phyloP scores from a whole-genome alignment of 257 asterid species.

The Rhazya stricta region DNA sequence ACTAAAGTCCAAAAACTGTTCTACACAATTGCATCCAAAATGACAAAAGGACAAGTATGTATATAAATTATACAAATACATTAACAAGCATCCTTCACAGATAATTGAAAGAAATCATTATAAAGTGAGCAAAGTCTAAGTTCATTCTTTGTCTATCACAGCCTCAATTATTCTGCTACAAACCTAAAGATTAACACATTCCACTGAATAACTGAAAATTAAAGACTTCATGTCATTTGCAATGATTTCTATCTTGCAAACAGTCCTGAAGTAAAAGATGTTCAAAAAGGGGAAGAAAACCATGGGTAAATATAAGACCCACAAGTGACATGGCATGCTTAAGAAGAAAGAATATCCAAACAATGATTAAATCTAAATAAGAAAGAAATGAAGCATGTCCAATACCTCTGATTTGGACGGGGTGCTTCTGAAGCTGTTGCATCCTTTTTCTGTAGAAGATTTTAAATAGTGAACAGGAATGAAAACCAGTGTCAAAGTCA shows the following conservation, averaged over 20 bases:
- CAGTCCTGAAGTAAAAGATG: neutral
- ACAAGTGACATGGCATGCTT: neutral
- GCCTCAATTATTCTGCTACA: neutral
- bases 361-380: neutral
- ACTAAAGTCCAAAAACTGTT: no score
- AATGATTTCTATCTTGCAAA: neutral
- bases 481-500: slow-evolving; percentile 3
- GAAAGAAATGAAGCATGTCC: neutral
- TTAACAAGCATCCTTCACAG: neutral
- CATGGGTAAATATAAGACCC: neutral
- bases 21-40: no score
- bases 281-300: neutral
- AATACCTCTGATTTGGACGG: slow-evolving; percentile 48
- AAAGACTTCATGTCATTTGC: neutral
- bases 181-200: neutral
- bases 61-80: neutral
- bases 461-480: slow-evolving; percentile 16
- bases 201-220: neutral
- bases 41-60: neutral
- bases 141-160: neutral
- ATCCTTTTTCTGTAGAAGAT: slow-evolving; percentile 54
- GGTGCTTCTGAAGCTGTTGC: slow-evolving; percentile 36
- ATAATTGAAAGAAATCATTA: neutral
- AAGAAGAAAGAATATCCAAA: neutral
- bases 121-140: neutral